Base-by-base conservation (phyloP, 106 monocot species). In the Allium cepa region DNA sequence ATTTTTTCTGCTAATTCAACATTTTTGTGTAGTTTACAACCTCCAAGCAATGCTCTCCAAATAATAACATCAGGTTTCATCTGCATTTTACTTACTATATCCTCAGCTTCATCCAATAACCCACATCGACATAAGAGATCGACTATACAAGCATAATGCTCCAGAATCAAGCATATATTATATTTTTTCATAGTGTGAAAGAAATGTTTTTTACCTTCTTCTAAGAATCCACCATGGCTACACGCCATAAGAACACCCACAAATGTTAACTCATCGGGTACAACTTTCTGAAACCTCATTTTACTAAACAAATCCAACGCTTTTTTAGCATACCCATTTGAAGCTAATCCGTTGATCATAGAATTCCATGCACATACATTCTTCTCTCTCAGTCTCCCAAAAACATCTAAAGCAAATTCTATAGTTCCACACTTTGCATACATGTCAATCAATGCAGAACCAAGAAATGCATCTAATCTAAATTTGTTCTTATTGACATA, bases 121-220 rank as follows among this genome's bases (percentile, higher is more conserved):
- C 81, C 81, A 47, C 64, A 59, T 45, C 77, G 62, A 27, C 73
- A 72, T 18, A 81, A 60, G 3, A 76, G 68, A 68, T 76, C 81
- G n/a, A 81, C 81, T 60, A 81, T 69, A 56, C 81, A 81, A 10
- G 72, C 81, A 64, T 81, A 81, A 46, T 81, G 81, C 56, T 81
- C 68, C 22, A 76, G 18, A 13, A 62, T 68, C 13, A 67, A 59
- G 16, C n/a, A 18, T 17, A 81, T 63, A 13, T 58, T 59, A 59
- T 72, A 63, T n/a, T 63, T 46, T 11, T 47, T 9, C 9, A 11
- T 16, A 36, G 59, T 82, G 46, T 11, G 57, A 53, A 66, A 49
- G 47, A 82, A 82, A 56, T 64, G 62, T 48, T 17, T 60, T 13
- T 49, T 73, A 22, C 81, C 81, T 66, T 77, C 73, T 22, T 82